A percentile compares a stretch with the other conserved stretches of the same genome.
Evolutionary conservation across 2,329 filamentous ascomycete species (phyloP).

Genomic region (Stromatinia cepivora): DNA sequence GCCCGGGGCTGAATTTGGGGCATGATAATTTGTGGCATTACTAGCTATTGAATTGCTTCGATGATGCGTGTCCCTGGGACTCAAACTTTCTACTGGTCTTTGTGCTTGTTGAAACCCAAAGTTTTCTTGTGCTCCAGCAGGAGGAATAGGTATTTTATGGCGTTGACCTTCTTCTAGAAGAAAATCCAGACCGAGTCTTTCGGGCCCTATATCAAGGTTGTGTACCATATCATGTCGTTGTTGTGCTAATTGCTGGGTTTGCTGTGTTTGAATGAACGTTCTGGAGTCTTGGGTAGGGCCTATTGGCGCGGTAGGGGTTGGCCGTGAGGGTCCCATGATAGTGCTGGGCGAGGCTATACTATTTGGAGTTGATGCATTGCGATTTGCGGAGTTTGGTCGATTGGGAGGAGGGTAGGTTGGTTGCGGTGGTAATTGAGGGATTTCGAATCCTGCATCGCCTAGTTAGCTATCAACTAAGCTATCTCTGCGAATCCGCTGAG

Average conservation of each 20-base stretch:
- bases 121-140: constrained; percentile 38
- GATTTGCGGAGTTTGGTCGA: constrained; percentile 37
- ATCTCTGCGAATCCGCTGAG: not conserved
- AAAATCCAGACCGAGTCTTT: constrained; percentile 72
- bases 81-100: constrained; percentile 27
- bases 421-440: constrained; percentile 30
- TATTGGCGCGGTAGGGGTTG: constrained; percentile 37
- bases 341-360: constrained; percentile 44
- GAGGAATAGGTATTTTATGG: constrained; percentile 52
- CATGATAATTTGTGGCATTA: constrained; percentile 34
- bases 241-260: constrained; percentile 43
- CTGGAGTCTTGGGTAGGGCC: constrained; percentile 37
- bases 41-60: constrained; percentile 34
- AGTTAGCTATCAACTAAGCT: constrained; percentile 4
- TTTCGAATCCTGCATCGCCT: constrained; percentile 28
- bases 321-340: constrained; percentile 38
- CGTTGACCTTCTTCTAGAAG: constrained; percentile 63
- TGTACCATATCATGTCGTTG: constrained; percentile 54
- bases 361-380: constrained; percentile 45
- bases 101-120: constrained; percentile 34
- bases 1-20: constrained; percentile 24
- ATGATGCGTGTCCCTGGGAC: constrained; percentile 27
- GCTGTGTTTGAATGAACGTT: constrained; percentile 34
- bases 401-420: constrained; percentile 35
- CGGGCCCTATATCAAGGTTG: constrained; percentile 60